Base-by-base conservation (phyloP, 2,329 filamentous ascomycete species). In the Trichoderma asperellum region DNA sequence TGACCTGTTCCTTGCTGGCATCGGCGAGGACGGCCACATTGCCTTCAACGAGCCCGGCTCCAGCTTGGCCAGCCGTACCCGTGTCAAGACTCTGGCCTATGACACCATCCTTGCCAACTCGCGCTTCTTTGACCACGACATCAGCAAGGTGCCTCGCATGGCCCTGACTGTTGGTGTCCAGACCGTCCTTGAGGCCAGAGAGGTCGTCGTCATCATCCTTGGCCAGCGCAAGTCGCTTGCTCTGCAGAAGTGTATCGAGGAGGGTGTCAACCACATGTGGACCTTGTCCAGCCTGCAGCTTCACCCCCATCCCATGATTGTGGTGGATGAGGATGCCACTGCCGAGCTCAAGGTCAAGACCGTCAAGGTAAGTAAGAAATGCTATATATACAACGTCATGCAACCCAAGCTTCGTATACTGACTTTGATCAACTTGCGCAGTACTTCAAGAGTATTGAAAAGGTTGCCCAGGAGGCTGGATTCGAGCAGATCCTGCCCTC, bases 41-140 rank as follows among this genome's bases (percentile, higher is more conserved):
- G 93, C 93, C 60, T 96, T 96, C 86, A 96, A 96, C 80, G 93
- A 96, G 81, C 93, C 93, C 4, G 93, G 92, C 52, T 94, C 91
- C 12, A 93, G 90, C 70, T 82, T 96, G 71, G 87, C 87, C 73
- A 93, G 91, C 68, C 87, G 92, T 58, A 96, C 93, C 14, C 87
- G 93, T 71, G 92, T 96, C 77, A 96, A 96, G 86, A 96, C 93
- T 0, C 83, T 96, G 63, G 92, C 93, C 49, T 94, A 94, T 76
- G 93, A 96, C 80, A 96, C 93, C 57, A 93, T 96, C 70, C 82
- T 94, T 5, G 92, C 92, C 72, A 96, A 96, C 81, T 93, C 91
- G 21, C 86, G 93, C 71, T 96, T 96, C 84, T 96, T 96, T 77
- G 88, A 83, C 73, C 89, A 92, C 72, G 90, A 96, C 74, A 78